Evolutionary conservation across 73 alveolate genomes (phyloP).

Genomic region (Paramecium biaurelia): DNA sequence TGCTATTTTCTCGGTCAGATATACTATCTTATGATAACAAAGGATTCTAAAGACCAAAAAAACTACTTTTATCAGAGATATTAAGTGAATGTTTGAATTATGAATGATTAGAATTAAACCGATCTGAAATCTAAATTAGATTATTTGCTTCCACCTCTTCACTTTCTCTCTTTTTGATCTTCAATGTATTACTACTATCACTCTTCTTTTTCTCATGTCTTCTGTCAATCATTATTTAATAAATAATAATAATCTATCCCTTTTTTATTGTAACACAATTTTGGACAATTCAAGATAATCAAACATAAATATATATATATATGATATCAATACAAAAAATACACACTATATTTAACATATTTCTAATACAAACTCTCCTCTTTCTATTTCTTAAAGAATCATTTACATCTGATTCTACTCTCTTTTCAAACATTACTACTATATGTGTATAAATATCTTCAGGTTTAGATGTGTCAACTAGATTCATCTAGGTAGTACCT

Average conservation of each 20-base stretch:
- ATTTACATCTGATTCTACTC: too few species aligned
- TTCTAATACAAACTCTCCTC: conserved; percentile 66
- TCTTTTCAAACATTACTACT: too few species aligned
- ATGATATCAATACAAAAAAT: conserved; percentile 57
- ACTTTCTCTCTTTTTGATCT: not conserved
- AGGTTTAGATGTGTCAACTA: too few species aligned
- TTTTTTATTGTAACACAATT: not conserved
- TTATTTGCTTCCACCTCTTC: not conserved
- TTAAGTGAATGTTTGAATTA: not conserved
- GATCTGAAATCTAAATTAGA: not conserved
- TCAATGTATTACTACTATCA: not conserved
- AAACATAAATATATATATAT: not conserved
- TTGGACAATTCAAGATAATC: not conserved
- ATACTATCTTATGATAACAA: not conserved
- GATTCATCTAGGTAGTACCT: too few species aligned
- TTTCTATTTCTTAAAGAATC: too few species aligned
- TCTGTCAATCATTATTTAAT: not conserved
- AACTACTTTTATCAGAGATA: not conserved
- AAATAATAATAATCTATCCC: not conserved
- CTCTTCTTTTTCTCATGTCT: not conserved
- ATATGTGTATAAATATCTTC: too few species aligned
- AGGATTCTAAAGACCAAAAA: not conserved
- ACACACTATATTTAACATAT: conserved; percentile 59
- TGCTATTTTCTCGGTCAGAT: not conserved
- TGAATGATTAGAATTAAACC: not conserved